phyloP scores from a whole-genome alignment of 208 protist species.

The Porcisia deanei region DNA sequence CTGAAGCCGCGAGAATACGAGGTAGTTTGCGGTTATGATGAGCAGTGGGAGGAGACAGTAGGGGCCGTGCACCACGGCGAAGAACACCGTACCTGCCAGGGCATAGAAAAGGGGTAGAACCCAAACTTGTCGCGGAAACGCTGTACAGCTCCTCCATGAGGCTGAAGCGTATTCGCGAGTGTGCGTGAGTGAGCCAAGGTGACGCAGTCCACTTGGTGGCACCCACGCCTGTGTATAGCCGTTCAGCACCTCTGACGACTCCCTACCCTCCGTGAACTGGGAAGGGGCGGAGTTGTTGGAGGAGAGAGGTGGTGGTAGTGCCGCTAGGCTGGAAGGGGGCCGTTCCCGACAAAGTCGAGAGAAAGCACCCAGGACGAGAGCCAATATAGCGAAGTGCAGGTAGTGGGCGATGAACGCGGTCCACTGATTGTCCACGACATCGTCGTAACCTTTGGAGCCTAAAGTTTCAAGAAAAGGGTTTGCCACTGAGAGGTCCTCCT shows the following conservation, averaged over 20 bases:
- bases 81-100: constrained; percentile 22
- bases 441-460: constrained; percentile 28
- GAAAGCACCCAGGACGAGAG: neutral
- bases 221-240: neutral
- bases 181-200: neutral
- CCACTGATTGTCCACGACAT: constrained; percentile 21
- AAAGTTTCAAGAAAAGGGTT: neutral
- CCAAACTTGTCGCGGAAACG: neutral
- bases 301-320: neutral
- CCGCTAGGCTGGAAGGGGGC: no score
- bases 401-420: constrained; percentile 20
- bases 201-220: neutral
- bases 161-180: neutral
- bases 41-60: constrained; percentile 35
- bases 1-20: constrained; percentile 41
- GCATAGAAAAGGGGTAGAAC: constrained; percentile 27
- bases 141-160: neutral
- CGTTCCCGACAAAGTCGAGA: neutral
- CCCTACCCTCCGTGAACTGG: no score
- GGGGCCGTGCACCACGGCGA: constrained; percentile 33
- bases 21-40: constrained; percentile 38
- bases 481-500: neutral
- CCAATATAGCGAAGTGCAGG: neutral
- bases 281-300: neutral
- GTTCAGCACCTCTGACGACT: neutral